These are phyloP conservation scores for Dalechampia spathulata DNA, from an alignment of 441 rosid genomes.

Conservation along the genomic window DNA sequence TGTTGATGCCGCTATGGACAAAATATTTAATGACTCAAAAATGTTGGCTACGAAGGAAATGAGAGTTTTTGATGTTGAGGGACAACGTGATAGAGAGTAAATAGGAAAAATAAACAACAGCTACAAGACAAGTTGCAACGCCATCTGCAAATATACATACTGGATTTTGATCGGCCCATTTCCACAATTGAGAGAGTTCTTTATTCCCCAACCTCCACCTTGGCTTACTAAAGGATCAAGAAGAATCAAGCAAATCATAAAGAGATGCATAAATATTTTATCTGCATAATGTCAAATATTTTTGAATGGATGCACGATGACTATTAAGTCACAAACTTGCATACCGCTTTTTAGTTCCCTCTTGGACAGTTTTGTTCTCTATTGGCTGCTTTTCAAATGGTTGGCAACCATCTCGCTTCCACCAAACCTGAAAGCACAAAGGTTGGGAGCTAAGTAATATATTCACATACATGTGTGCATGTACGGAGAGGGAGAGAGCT, in stretches of 20 bases:
- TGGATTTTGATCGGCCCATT: constrained; percentile 96
- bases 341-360: constrained; percentile 74
- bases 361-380: constrained; percentile 55
- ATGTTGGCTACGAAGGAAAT: neutral
- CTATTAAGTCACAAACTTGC: constrained; percentile 7
- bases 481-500: constrained; percentile 13
- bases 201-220: constrained; percentile 94
- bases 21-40: neutral
- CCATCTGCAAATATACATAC: constrained; percentile 27
- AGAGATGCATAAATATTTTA: neutral
- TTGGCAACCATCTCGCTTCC: constrained; percentile 98
- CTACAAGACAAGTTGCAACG: constrained; percentile 1
- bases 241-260: neutral
- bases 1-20: neutral
- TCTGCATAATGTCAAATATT: too few species aligned
- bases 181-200: constrained; percentile 98
- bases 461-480: neutral
- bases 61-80: neutral
- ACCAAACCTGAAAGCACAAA: constrained; percentile 67
- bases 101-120: neutral
- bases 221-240: constrained; percentile 50
- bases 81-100: neutral
- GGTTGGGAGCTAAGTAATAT: constrained; percentile 6
- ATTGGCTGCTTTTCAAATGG: constrained; percentile 89
- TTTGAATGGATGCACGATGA: neutral